Base-by-base conservation (phyloP, 805 yeast genomes). In the Candida verbasci region DNA sequence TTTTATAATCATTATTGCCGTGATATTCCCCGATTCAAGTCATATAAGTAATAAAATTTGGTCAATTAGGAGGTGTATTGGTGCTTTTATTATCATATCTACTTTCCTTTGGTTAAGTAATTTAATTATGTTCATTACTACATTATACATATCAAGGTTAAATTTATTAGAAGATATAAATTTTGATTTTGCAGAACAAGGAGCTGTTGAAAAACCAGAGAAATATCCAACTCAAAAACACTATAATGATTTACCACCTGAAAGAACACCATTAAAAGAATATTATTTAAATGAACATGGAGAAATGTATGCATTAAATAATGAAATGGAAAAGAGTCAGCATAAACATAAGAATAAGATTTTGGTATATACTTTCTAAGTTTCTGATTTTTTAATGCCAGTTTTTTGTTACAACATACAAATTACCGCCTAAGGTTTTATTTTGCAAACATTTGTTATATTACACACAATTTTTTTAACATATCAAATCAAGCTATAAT, bases 21-120 rank as follows among this genome's bases (percentile, higher is more conserved):
- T 43, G 9, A 42, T 65, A 14, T 48, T 62, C 10, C 59, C 64
- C 1, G 47, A 46, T 28, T 17, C 41, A 7, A 31, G 40, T n/a
- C 60, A 64, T 35, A 28, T 44, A 2, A 40, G 36, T 3, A 16
- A 24, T 0, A 31, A 48, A 12, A 38, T 52, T 4, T 68, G 72
- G 46, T 36, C 40, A 9, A 44, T 58, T 41, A 46, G 72, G 27
- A 56, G 53, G 39, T 68, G 68, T 3, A 47, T 60, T 17, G 57
- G 62, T 18, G 56, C 66, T 0, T 60, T 68, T 22, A 47, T 60
- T n/a, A 62, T 64, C 11, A 46, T 65, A 10, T 60, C 68, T 1
- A 57, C 63, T 7, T 56, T 67, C 23, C 31, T 63, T 10, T 68
- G 74, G 74, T 38, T 63, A 10, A 47, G 53, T 14, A 61, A 58